Conservation (phyloP, 2,329 filamentous ascomycete species). For the Aspergillus puulaauensis region DNA sequence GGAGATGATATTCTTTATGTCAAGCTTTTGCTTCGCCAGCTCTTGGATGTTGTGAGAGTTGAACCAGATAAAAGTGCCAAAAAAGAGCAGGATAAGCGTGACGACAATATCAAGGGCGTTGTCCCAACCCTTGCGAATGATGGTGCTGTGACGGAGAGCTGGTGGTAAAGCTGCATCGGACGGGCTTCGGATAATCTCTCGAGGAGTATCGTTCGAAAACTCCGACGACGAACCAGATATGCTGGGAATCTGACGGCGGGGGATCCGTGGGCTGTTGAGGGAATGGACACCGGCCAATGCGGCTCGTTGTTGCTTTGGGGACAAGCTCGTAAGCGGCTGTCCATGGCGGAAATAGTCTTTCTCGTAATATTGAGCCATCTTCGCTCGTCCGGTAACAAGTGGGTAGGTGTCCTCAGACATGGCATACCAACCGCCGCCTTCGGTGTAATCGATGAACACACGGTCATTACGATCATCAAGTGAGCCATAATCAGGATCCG, state of each 20-base stretch:
- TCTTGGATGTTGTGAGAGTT: slow-evolving; percentile 43
- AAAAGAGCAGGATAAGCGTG: slow-evolving; percentile 38
- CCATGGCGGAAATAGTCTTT: slow-evolving; percentile 47
- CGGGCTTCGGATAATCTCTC: slow-evolving; percentile 34
- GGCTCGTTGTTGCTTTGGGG: slow-evolving; percentile 53
- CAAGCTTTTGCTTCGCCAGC: slow-evolving; percentile 44
- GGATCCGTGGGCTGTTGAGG: slow-evolving; percentile 50
- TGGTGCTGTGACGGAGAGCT: slow-evolving; percentile 41
- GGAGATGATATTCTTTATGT: slow-evolving; percentile 46
- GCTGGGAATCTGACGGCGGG: slow-evolving; percentile 43
- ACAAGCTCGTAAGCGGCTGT: slow-evolving; percentile 39
- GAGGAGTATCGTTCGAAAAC: slow-evolving; percentile 39
- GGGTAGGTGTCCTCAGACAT: slow-evolving; percentile 86
- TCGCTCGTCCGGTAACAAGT: slow-evolving; percentile 71
- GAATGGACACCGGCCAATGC: slow-evolving; percentile 72
- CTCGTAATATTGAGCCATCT: slow-evolving; percentile 57
- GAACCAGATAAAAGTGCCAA: slow-evolving; percentile 44
- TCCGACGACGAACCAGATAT: slow-evolving; percentile 43
- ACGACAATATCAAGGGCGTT: slow-evolving; percentile 47
- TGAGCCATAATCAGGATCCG: slow-evolving; percentile 42
- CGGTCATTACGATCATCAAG: slow-evolving; percentile 58
- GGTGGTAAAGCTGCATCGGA: slow-evolving; percentile 40
- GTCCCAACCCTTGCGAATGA: slow-evolving; percentile 48
- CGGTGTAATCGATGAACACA: slow-evolving; percentile 84
- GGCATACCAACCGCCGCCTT: slow-evolving; percentile 88